phyloP scores from a whole-genome alignment of 2,329 filamentous ascomycete genomes.

The Claviceps purpurea region DNA sequence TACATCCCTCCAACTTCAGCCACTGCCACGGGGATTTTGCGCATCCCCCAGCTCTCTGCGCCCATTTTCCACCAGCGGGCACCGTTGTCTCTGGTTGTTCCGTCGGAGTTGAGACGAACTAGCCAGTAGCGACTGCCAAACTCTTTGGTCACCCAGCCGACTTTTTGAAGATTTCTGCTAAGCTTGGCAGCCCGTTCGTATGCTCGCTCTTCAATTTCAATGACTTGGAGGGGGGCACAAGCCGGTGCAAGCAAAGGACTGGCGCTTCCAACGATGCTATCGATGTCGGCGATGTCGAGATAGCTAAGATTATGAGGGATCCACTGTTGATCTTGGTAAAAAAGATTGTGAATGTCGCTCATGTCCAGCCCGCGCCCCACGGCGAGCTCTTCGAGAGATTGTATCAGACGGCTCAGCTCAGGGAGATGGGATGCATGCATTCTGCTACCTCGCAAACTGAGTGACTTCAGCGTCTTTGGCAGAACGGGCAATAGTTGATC shows the following conservation, averaged over 20 bases:
- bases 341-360: conserved; percentile 51
- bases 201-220: conserved; percentile 60
- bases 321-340: conserved; percentile 35
- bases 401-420: conserved; percentile 49
- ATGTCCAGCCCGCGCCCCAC: conserved; percentile 55
- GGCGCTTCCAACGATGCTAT: conserved; percentile 43
- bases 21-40: conserved; percentile 80
- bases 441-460: conserved; percentile 63
- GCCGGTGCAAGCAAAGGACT: conserved; percentile 45
- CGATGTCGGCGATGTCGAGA: conserved; percentile 57
- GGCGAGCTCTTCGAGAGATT: conserved; percentile 61
- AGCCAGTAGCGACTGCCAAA: conserved; percentile 54
- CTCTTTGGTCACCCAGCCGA: conserved; percentile 61
- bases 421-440: conserved; percentile 53
- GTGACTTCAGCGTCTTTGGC: conserved; percentile 53
- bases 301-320: conserved; percentile 53
- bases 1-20: conserved; percentile 93
- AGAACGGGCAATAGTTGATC: conserved; percentile 51
- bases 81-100: conserved; percentile 22
- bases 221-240: conserved; percentile 58
- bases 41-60: conserved; percentile 72
- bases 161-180: conserved; percentile 41
- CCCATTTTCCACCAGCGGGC: conserved; percentile 74
- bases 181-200: conserved; percentile 52
- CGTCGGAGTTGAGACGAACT: conserved; percentile 38